Percentiles rank a stretch among this genome's conserved stretches.
Conservation (phyloP, 331 rosid genomes). For the Arachis monticola region DNA sequence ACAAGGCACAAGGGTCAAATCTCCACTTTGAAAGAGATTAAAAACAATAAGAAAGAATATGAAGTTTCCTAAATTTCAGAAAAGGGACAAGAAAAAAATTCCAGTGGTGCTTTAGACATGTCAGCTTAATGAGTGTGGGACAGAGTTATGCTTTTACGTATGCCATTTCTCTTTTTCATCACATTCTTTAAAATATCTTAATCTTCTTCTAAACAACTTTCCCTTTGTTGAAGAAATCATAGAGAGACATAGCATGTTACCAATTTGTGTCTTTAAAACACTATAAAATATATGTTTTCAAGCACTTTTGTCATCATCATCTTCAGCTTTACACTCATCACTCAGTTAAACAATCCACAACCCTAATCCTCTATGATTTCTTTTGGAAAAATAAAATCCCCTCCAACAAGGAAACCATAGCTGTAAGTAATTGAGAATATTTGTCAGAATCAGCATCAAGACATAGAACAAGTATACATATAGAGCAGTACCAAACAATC, state of each 20-base stretch:
- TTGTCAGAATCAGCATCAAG: background rate
- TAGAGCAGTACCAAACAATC: background rate
- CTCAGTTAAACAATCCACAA: slow-evolving; percentile 36
- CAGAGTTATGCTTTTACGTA: slow-evolving; percentile 41
- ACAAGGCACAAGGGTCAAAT: slow-evolving; percentile 47
- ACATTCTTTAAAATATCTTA: slow-evolving; percentile 40
- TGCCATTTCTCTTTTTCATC: slow-evolving; percentile 43
- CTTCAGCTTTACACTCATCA: slow-evolving; percentile 41
- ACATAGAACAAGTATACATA: slow-evolving; percentile 1
- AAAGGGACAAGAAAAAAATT: slow-evolving; percentile 49
- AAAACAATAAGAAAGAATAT: slow-evolving; percentile 39
- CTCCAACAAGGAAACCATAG: slow-evolving; percentile 8
- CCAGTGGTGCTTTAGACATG: slow-evolving; percentile 47
- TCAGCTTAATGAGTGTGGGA: slow-evolving; percentile 44
- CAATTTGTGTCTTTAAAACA: slow-evolving; percentile 32
- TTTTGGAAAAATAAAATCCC: slow-evolving; percentile 1
- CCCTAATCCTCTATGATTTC: background rate
- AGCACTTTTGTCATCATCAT: slow-evolving; percentile 29
- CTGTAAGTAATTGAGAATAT: background rate
- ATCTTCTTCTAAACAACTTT: slow-evolving; percentile 41
- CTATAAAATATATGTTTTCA: slow-evolving; percentile 33
- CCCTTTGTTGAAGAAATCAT: slow-evolving; percentile 41
- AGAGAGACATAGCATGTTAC: slow-evolving; percentile 26
- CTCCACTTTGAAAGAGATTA: slow-evolving; percentile 51
- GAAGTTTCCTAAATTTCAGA: slow-evolving; percentile 54